Percentiles rank a stretch among this genome's conserved stretches.
Evolutionary conservation across 140 eudicot genomes (phyloP).

Genomic region (Cichorium intybus): DNA sequence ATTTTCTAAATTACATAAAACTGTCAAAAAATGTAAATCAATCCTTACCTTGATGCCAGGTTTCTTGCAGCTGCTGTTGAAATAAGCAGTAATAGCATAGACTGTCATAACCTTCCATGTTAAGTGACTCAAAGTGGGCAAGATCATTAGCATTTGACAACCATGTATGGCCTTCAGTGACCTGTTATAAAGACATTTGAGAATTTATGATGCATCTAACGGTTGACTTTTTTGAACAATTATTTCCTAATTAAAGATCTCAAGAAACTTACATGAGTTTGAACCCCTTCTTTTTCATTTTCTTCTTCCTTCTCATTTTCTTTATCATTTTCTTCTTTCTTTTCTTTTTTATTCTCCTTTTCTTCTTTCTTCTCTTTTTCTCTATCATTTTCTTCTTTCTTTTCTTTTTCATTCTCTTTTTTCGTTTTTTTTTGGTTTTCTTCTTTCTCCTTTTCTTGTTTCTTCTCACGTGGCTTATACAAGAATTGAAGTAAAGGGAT

Average conservation of each 20-base stretch:
- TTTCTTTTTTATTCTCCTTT: no score
- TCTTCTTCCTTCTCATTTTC: no score
- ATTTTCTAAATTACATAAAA: no score
- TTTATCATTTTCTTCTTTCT: no score
- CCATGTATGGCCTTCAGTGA: conserved; percentile 64
- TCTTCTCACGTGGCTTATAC: conserved; percentile 45
- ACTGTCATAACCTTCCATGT: conserved; percentile 57
- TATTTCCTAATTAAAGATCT: neutral
- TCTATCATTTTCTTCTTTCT: no score
- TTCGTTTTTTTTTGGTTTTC: no score
- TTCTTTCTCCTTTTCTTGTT: neutral
- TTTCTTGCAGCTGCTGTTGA: no score
- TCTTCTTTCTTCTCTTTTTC: no score
- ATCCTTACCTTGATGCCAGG: no score
- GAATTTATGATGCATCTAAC: neutral
- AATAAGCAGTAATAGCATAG: no score
- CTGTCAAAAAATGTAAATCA: no score
- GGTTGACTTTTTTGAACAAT: neutral
- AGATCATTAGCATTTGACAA: conserved; percentile 67
- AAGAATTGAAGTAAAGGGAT: conserved; percentile 52
- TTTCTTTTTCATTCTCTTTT: neutral
- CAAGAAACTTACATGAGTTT: neutral
- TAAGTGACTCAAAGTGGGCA: conserved; percentile 72
- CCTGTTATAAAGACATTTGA: conserved; percentile 29
- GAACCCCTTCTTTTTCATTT: neutral